Conservation (phyloP, 164 flowering plant genomes). For the Umbellularia californica region DNA sequence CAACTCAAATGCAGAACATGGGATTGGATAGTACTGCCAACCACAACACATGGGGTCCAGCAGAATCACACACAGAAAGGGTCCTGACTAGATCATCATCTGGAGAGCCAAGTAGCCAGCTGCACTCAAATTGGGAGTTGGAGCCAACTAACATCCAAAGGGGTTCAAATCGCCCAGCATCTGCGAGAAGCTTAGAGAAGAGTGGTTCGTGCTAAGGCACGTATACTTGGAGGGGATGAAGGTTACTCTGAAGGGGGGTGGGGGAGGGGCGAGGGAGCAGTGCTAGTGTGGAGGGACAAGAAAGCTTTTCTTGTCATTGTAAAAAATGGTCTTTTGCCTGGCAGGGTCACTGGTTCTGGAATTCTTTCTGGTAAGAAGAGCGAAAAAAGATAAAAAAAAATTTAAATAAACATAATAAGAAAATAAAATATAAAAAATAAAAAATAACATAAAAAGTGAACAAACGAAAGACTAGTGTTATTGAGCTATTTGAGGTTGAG, state of each 20-base stretch:
- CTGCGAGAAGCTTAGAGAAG: constrained; percentile 6
- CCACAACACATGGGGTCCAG: constrained; percentile 13
- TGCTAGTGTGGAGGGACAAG: neutral
- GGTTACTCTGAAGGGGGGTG: neutral
- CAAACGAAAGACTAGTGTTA: constrained; percentile 12
- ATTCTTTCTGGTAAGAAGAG: constrained; percentile 3
- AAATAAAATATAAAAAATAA: neutral
- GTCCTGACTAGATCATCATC: constrained; percentile 17
- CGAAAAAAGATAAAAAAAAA: neutral
- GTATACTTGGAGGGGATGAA: neutral
- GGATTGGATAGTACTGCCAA: constrained; percentile 29
- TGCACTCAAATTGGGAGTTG: constrained; percentile 21
- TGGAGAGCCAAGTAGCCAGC: constrained; percentile 20
- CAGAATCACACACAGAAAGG: constrained; percentile 19
- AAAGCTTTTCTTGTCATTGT: neutral
- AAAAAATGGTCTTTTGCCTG: constrained; percentile 1
- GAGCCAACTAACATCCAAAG: constrained; percentile 7
- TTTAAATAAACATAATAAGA: neutral
- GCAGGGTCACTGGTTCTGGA: neutral
- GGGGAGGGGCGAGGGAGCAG: neutral
- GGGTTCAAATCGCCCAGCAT: constrained; percentile 10
- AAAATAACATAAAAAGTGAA: neutral
- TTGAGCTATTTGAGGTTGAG: constrained; percentile 17
- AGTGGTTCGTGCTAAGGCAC: neutral
- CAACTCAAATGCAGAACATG: constrained; percentile 28